Evolutionary conservation across 2,329 filamentous ascomycete genomes (phyloP).

Genomic region (Fusarium humuli): DNA sequence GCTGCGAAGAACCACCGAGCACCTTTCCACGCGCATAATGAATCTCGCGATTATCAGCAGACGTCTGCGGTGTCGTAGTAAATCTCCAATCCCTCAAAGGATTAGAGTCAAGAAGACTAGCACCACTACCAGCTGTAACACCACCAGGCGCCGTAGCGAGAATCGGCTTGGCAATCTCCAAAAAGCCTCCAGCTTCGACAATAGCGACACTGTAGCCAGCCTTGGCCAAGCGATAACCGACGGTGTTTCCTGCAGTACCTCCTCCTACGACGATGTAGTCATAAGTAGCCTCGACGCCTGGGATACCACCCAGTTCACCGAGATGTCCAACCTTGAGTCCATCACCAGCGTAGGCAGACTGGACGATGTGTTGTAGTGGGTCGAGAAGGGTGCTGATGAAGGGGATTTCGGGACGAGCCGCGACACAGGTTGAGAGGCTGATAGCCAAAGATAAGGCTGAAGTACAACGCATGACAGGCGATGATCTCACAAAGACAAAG

Average conservation of each 20-base stretch:
- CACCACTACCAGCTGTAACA: constrained; percentile 40
- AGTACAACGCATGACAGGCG: constrained; percentile 19
- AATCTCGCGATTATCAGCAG: constrained; percentile 43
- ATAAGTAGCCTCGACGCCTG: constrained; percentile 25
- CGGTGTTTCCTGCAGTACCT: constrained; percentile 52
- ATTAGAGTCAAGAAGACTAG: constrained; percentile 34
- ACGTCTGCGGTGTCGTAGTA: constrained; percentile 45
- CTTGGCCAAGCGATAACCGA: constrained; percentile 52
- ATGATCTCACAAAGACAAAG: not conserved
- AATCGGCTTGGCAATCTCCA: constrained; percentile 49
- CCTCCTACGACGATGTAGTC: constrained; percentile 54
- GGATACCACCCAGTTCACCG: constrained; percentile 24
- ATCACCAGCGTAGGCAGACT: constrained; percentile 36
- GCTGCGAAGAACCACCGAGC: constrained; percentile 54
- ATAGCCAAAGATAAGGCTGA: constrained; percentile 22
- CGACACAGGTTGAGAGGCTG: constrained; percentile 21
- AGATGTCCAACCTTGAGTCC: constrained; percentile 36
- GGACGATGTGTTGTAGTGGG: constrained; percentile 26
- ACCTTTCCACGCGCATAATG: constrained; percentile 54
- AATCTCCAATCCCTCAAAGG: constrained; percentile 47
- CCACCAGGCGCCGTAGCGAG: constrained; percentile 42
- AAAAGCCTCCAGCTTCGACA: constrained; percentile 53
- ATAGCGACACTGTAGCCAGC: constrained; percentile 51
- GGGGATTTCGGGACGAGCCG: constrained; percentile 17
- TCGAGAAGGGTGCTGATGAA: constrained; percentile 38